Conservation (phyloP, 805 yeast species). For the Kluyveromyces starmeri region DNA sequence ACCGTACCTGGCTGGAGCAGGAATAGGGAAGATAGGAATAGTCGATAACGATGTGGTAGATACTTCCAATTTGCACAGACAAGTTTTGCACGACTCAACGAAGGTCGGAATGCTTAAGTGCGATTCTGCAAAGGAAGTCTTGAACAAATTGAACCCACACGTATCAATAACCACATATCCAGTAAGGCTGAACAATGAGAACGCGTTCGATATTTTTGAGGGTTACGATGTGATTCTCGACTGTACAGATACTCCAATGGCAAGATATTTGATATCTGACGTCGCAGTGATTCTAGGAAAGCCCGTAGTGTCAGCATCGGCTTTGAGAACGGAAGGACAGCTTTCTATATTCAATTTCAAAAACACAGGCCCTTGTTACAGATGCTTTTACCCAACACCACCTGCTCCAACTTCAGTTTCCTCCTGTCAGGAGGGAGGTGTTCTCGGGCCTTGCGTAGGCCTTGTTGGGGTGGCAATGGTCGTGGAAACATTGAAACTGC, state of each 20-base stretch:
- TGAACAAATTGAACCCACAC: constrained; percentile 56
- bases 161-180: constrained; percentile 48
- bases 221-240: constrained; percentile 73
- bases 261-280: constrained; percentile 82
- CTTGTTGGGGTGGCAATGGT: constrained; percentile 85
- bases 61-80: constrained; percentile 79
- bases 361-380: constrained; percentile 76
- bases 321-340: constrained; percentile 88
- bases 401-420: constrained; percentile 79
- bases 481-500: constrained; percentile 69
- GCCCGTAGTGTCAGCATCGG: constrained; percentile 86
- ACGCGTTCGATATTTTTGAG: constrained; percentile 55
- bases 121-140: constrained; percentile 59
- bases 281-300: constrained; percentile 59
- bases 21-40: constrained; percentile 77
- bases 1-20: constrained; percentile 77
- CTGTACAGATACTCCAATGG: constrained; percentile 89
- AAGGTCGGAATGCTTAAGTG: constrained; percentile 65
- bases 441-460: constrained; percentile 94
- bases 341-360: constrained; percentile 62
- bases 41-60: constrained; percentile 85
- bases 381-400: constrained; percentile 87
- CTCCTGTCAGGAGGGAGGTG: constrained; percentile 89
- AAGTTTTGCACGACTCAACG: constrained; percentile 64
- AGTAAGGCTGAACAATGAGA: constrained; percentile 39